Base-by-base conservation (phyloP, 2,329 filamentous ascomycete species). In the Ceratocystis diversiconidia region DNA sequence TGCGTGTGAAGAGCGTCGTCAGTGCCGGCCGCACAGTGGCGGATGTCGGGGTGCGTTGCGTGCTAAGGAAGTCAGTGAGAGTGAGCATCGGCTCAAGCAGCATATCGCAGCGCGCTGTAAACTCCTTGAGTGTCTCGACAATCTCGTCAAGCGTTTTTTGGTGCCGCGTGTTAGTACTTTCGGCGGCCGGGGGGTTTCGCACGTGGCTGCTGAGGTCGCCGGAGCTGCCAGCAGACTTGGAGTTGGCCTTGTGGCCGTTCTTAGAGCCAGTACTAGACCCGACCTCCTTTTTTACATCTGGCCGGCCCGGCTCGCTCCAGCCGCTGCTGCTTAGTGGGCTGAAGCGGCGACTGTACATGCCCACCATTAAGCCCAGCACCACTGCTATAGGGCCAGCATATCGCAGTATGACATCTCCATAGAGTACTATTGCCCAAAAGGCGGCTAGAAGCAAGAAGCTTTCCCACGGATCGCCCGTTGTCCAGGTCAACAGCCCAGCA, bases 131-230 rank as follows among this genome's bases (percentile, higher is more conserved):
- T 0, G 90, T 95, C 71, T 97, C 92, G 66, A 99, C 89, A 68
- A 99, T 99, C 76, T 99, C 94, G 73, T 99, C 94, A 63, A 99
- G 76, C 62, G 91, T 96, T 78, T 96, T 96, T 72, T 96, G 90
- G 71, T 94, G 89, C 67, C 87, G 86, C 52, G 86, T 87, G 68
- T 82, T 85, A 5, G 81, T 83, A 17, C 76, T 73, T 71, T 90
- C 89, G 7, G 79, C 81, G 28, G 52, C 32, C 12, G 59, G 32
- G 44, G 75, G 73, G 22, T 75, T 76, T n/a, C 77, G 73, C 65
- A 75, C 74, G 69, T 82, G 80, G 22, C 74, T 74, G 17, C 69
- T 65, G 7, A 65, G 61, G 32, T 63, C 67, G 19, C 36, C 59
- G 36, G 25, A 61, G 55, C 41, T 63, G 7, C 62, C 66, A 12